A percentile compares a stretch with the other conserved stretches of the same genome.
phyloP scores from a whole-genome alignment of 495 filamentous ascomycete species.

The Polyplosphaeria fusca region DNA sequence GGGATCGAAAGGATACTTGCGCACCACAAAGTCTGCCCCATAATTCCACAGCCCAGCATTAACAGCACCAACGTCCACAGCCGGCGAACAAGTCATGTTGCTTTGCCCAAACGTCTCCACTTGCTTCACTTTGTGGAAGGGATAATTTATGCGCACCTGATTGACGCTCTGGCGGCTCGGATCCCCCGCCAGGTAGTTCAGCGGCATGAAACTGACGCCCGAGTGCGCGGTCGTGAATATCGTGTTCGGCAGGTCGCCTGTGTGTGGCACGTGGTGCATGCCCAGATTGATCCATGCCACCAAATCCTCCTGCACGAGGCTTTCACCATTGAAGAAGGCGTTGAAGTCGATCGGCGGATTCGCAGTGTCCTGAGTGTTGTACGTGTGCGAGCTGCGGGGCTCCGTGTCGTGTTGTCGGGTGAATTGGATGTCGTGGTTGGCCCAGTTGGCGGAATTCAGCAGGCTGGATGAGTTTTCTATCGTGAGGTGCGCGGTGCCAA shows the following conservation, averaged over 20 bases:
- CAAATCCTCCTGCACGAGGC: constrained; percentile 53
- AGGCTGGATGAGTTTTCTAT: constrained; percentile 50
- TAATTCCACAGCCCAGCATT: too few species aligned
- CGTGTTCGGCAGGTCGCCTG: constrained; percentile 53
- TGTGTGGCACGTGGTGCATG: constrained; percentile 58
- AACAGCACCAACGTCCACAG: too few species aligned
- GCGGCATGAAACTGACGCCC: constrained; percentile 1
- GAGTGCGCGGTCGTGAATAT: constrained; percentile 48
- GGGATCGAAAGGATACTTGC: too few species aligned
- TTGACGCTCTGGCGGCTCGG: neutral
- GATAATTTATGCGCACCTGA: neutral
- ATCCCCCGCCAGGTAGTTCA: constrained; percentile 17
- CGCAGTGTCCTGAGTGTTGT: constrained; percentile 48
- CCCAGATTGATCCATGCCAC: constrained; percentile 56
- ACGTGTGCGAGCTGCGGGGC: constrained; percentile 45
- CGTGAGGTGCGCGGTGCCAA: constrained; percentile 47
- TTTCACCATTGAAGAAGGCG: constrained; percentile 55
- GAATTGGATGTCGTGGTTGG: constrained; percentile 51
- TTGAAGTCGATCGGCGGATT: constrained; percentile 55
- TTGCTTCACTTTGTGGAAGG: neutral
- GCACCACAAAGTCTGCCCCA: too few species aligned
- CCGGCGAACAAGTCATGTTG: too few species aligned
- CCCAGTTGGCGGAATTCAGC: constrained; percentile 48
- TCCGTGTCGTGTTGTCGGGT: constrained; percentile 55
- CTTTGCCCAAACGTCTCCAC: neutral